Conservation (phyloP, 2,329 filamentous ascomycete genomes). For the Setomelanomma holmii region DNA sequence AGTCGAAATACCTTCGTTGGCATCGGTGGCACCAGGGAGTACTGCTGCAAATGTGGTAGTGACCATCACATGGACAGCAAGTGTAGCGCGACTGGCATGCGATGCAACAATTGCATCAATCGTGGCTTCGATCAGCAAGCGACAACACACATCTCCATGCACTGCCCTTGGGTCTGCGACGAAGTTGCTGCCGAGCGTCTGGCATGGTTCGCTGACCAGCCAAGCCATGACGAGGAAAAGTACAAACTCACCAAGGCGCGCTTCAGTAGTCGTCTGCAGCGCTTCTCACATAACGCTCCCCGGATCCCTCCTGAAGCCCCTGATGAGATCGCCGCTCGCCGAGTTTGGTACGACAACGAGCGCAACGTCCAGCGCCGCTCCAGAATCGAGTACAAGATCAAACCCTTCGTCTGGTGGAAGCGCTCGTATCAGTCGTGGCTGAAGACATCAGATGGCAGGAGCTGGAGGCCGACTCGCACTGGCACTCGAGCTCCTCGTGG, state of each 20-base stretch:
- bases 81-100: conserved; percentile 6
- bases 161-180: conserved; percentile 2
- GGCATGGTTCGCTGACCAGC: conserved; percentile 5
- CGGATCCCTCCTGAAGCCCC: not conserved
- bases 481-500: no score
- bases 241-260: not conserved
- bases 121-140: not conserved
- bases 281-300: not conserved
- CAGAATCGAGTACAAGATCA: not conserved
- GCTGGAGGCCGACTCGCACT: no score
- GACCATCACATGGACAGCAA: conserved; percentile 3
- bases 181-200: not conserved
- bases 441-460: not conserved
- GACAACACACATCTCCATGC: conserved; percentile 7
- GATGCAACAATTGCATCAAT: conserved; percentile 9
- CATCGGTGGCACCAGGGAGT: not conserved
- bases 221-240: not conserved
- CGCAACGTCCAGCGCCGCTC: no score
- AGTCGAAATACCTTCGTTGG: conserved; percentile 6
- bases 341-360: not conserved
- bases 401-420: not conserved
- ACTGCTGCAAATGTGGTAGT: conserved; percentile 19
- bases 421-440: not conserved
- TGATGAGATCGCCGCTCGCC: not conserved
- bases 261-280: not conserved